phyloP scores from a whole-genome alignment of 257 asterid species.

The Thymus quinquecostatus region DNA sequence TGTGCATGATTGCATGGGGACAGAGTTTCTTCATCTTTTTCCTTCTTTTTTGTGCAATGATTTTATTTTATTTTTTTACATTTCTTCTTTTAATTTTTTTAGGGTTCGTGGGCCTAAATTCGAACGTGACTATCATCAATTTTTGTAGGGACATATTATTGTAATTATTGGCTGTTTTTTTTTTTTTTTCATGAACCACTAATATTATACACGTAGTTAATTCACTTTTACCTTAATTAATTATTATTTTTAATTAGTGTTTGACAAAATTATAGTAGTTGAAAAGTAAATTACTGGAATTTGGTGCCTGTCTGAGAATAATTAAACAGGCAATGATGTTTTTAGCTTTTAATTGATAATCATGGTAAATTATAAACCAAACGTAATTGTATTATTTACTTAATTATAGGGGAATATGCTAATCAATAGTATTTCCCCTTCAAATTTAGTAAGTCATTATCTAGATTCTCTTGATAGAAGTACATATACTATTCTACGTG shows the following conservation, averaged over 20 bases:
- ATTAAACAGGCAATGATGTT: constrained; percentile 22
- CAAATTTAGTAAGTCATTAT: not conserved
- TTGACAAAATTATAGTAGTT: not conserved
- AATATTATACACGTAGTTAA: not conserved
- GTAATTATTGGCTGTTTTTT: constrained; percentile 17
- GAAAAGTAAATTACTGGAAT: constrained; percentile 10
- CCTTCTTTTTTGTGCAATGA: constrained; percentile 42
- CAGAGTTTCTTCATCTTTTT: constrained; percentile 36
- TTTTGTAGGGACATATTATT: constrained; percentile 35
- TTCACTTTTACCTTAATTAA: constrained; percentile 6
- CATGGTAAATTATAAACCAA: constrained; percentile 5
- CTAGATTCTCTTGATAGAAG: not conserved
- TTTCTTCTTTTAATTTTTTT: constrained; percentile 41
- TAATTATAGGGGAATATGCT: not conserved
- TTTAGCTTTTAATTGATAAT: constrained; percentile 17
- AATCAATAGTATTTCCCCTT: not conserved
- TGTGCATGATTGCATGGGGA: constrained; percentile 49
- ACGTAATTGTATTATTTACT: not conserved
- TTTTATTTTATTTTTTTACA: constrained; percentile 29
- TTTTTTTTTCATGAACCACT: not conserved
- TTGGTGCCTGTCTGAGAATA: constrained; percentile 17
- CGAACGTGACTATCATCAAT: constrained; percentile 58
- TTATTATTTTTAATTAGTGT: not conserved
- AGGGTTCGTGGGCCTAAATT: constrained; percentile 39
- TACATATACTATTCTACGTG: not conserved